Evolutionary conservation across 768 basidiomycete genomes (phyloP).

Genomic region (Epithele typhae): DNA sequence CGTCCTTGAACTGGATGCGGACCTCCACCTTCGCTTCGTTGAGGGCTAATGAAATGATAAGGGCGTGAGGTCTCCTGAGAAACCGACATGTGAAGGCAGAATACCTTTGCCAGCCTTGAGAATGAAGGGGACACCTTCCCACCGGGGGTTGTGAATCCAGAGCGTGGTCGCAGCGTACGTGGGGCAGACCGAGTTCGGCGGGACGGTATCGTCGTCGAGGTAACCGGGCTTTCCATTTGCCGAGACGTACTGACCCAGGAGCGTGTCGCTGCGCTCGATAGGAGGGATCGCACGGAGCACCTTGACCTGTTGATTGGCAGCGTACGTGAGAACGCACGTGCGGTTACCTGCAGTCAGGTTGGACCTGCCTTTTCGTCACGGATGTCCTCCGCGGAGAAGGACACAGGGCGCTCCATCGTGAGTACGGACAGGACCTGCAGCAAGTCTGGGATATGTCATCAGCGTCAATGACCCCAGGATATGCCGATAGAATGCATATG

Average conservation of each 20-base stretch:
- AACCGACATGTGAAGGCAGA: constrained; percentile 10
- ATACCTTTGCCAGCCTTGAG: constrained; percentile 96
- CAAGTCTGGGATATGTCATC: constrained; percentile 54
- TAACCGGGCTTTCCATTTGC: constrained; percentile 98
- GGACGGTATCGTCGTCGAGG: constrained; percentile 93
- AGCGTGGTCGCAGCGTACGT: constrained; percentile 90
- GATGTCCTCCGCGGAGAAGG: constrained; percentile 95
- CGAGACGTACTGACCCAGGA: constrained; percentile 91
- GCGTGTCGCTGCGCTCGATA: constrained; percentile 68
- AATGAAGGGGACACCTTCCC: constrained; percentile 99
- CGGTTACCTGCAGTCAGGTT: constrained; percentile 4
- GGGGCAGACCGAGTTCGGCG: constrained; percentile 86
- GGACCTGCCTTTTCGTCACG: constrained; percentile 89
- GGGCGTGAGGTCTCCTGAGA: constrained; percentile 3
- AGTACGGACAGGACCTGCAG: constrained; percentile 92
- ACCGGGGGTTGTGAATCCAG: constrained; percentile 91
- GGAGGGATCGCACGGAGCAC: constrained; percentile 89
- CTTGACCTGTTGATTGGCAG: constrained; percentile 66
- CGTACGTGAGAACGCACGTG: constrained; percentile 16
- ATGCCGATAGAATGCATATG: neutral
- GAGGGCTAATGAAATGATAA: constrained; percentile 51
- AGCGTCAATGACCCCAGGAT: neutral
- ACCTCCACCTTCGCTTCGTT: constrained; percentile 99
- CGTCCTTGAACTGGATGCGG: constrained; percentile 97
- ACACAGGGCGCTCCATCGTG: constrained; percentile 98